Evolutionary conservation across 768 basidiomycete genomes (phyloP).

Genomic region (Rhizopogon rudus): DNA sequence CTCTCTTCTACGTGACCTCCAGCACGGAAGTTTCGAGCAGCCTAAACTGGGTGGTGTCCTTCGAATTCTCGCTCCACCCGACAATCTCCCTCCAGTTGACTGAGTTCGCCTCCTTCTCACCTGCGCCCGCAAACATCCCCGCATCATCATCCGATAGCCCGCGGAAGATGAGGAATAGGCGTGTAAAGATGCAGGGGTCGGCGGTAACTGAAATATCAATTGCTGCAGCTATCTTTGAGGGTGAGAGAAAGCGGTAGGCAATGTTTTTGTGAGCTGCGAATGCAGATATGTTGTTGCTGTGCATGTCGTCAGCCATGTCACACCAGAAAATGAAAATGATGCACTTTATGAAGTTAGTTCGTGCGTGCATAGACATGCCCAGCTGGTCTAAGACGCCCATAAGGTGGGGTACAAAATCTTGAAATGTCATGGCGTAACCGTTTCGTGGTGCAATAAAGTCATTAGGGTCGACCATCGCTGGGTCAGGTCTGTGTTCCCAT

Average conservation of each 20-base stretch:
- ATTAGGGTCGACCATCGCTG: slow-evolving; percentile 67
- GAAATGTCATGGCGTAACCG: slow-evolving; percentile 80
- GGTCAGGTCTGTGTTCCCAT: slow-evolving; percentile 60
- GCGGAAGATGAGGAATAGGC: slow-evolving; percentile 83
- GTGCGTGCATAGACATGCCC: slow-evolving; percentile 77
- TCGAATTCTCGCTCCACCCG: slow-evolving; percentile 78
- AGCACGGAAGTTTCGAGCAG: slow-evolving; percentile 76
- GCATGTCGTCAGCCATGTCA: slow-evolving; percentile 1
- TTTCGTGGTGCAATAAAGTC: slow-evolving; percentile 80
- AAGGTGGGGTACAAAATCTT: slow-evolving; percentile 76
- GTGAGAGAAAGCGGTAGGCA: slow-evolving; percentile 84
- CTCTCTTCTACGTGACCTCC: slow-evolving; percentile 48
- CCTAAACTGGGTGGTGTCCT: slow-evolving; percentile 69
- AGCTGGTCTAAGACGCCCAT: slow-evolving; percentile 81
- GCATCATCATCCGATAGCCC: slow-evolving; percentile 80
- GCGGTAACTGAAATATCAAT: slow-evolving; percentile 82
- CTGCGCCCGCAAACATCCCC: slow-evolving; percentile 66
- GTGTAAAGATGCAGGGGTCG: slow-evolving; percentile 77
- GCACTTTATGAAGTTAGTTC: slow-evolving; percentile 79
- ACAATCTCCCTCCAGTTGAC: slow-evolving; percentile 80
- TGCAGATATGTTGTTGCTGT: slow-evolving; percentile 69
- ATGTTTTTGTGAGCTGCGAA: slow-evolving; percentile 81
- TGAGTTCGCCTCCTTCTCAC: slow-evolving; percentile 81
- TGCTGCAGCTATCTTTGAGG: slow-evolving; percentile 75
- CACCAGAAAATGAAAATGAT: slow-evolving; percentile 15